Evolutionary conservation across 2,329 filamentous ascomycete genomes (phyloP).

Genomic region (Stenocarpella maydis): DNA sequence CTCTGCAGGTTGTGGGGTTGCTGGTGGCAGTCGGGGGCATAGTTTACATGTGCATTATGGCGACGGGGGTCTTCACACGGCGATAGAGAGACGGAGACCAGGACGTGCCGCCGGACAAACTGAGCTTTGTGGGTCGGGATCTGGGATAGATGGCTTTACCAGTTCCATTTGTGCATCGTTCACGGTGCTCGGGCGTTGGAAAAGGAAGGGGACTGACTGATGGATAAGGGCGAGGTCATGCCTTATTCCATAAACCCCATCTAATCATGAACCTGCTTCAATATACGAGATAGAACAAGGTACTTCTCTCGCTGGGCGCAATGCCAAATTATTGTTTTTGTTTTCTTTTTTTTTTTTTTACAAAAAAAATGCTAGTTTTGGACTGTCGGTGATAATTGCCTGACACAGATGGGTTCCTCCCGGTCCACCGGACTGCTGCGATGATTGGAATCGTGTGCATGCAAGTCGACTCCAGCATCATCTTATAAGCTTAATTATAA

Average conservation of each 20-base stretch:
- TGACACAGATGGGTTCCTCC: too few species aligned
- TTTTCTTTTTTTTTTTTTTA: too few species aligned
- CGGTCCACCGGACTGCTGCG: too few species aligned
- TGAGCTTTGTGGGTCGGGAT: constrained; percentile 10
- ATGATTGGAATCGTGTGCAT: neutral
- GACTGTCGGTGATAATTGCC: neutral
- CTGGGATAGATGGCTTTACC: constrained; percentile 26
- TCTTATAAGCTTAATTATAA: neutral
- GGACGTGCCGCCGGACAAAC: constrained; percentile 3
- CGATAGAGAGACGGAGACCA: constrained; percentile 15
- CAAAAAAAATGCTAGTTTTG: constrained; percentile 26
- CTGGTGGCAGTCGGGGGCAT: constrained; percentile 47
- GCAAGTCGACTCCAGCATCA: neutral
- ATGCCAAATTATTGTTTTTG: constrained; percentile 20
- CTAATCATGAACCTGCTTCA: constrained; percentile 27
- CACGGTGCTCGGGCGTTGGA: constrained; percentile 33
- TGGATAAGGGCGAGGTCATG: constrained; percentile 24
- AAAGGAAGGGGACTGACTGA: neutral
- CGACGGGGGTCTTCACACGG: neutral
- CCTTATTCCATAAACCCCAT: constrained; percentile 19
- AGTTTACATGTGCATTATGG: constrained; percentile 51
- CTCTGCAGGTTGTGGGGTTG: constrained; percentile 50
- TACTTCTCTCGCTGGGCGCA: constrained; percentile 18
- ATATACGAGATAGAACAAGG: constrained; percentile 34
- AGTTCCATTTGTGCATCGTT: constrained; percentile 25